A percentile compares a stretch with the other conserved stretches of the same genome.
Conservation (phyloP, 2,329 filamentous ascomycete species). For the Ceratocystis variospora region DNA sequence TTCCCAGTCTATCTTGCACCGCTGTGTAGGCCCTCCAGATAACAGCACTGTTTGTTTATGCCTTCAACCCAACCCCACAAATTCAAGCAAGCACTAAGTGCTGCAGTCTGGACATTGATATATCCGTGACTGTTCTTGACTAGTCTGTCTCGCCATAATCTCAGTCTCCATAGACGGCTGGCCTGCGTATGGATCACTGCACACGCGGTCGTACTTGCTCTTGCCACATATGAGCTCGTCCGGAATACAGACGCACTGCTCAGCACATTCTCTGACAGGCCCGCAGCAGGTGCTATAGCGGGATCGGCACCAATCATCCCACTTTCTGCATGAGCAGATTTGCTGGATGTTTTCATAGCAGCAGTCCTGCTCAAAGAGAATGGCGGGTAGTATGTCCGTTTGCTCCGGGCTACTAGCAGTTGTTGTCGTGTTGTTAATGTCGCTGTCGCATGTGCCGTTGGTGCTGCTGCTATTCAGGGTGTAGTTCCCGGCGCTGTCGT, state of each 20-base stretch:
- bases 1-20: neutral
- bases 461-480: neutral
- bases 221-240: slow-evolving; percentile 9
- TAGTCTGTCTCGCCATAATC: neutral
- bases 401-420: neutral
- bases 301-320: slow-evolving; percentile 12
- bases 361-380: slow-evolving; percentile 9
- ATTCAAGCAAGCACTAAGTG: neutral
- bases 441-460: neutral
- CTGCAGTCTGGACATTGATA: neutral
- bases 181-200: neutral
- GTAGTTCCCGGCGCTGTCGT: neutral
- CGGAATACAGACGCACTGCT: slow-evolving; percentile 14
- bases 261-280: slow-evolving; percentile 11
- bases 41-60: neutral
- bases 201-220: slow-evolving; percentile 5
- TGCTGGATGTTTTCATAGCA: slow-evolving; percentile 11
- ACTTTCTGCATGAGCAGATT: slow-evolving; percentile 10
- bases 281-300: slow-evolving; percentile 14
- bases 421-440: neutral
- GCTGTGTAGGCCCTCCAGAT: neutral
- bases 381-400: neutral
- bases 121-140: neutral
- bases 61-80: neutral
- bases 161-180: neutral